These are phyloP conservation scores for Dendrobium chrysotoxum DNA, from an alignment of 106 monocot species.

Conservation along the genomic window DNA sequence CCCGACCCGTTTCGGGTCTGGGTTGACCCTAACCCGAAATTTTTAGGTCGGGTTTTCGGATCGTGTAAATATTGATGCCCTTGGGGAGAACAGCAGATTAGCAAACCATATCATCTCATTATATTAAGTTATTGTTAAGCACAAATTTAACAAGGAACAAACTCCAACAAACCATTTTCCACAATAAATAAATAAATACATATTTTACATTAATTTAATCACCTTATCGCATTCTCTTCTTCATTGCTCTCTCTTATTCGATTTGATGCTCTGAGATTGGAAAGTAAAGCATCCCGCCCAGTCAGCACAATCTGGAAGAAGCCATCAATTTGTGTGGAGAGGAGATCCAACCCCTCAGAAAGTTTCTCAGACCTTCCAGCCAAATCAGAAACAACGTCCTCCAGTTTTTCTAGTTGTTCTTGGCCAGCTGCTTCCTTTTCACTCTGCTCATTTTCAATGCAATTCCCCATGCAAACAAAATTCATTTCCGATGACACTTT, in stretches of 20 bases:
- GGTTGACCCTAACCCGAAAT: too few relatives aligned
- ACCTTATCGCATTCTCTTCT: not conserved
- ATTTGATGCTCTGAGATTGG: conserved; percentile 34
- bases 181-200: not conserved
- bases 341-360: conserved; percentile 34
- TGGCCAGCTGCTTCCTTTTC: not conserved
- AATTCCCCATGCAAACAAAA: too few relatives aligned
- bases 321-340: conserved; percentile 41
- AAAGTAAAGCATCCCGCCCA: conserved; percentile 69
- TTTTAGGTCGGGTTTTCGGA: too few relatives aligned
- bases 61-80: too few relatives aligned
- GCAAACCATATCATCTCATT: too few relatives aligned
- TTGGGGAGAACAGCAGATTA: too few relatives aligned
- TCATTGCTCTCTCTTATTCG: not conserved
- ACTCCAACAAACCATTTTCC: too few relatives aligned
- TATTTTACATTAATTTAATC: not conserved
- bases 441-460: not conserved
- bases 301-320: conserved; percentile 66
- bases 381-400: conserved; percentile 23
- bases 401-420: not conserved
- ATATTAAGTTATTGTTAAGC: not conserved
- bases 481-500: too few relatives aligned
- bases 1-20: too few relatives aligned
- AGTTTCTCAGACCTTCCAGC: conserved; percentile 22
- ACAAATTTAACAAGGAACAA: not conserved